phyloP scores from a whole-genome alignment of 2,329 filamentous ascomycete species.

The Stachybotrys chlorohalonatus region DNA sequence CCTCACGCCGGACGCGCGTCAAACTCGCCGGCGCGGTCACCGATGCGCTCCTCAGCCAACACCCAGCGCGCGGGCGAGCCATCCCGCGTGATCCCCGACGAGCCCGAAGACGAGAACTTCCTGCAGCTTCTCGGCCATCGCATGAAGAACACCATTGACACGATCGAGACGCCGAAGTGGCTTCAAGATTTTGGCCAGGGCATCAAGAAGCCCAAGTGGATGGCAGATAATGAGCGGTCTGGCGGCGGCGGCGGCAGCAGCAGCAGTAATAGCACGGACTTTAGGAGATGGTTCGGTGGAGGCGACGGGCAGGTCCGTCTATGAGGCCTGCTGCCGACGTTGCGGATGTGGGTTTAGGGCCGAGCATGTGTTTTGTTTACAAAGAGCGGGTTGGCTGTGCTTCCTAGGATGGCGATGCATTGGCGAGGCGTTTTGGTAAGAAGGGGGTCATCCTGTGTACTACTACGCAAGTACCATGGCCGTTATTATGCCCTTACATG shows the following conservation, averaged over 20 bases:
- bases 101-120: slow-evolving; percentile 70
- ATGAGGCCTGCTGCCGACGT: slow-evolving; percentile 4
- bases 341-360: background rate
- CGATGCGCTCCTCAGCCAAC: slow-evolving; percentile 23
- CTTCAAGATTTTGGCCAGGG: slow-evolving; percentile 59
- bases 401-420: background rate
- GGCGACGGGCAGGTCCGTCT: slow-evolving; percentile 25
- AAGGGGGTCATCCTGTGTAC: background rate
- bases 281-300: slow-evolving; percentile 51
- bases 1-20: slow-evolving; percentile 28
- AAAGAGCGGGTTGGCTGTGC: slow-evolving; percentile 4
- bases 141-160: slow-evolving; percentile 87
- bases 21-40: slow-evolving; percentile 28
- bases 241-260: slow-evolving; percentile 16
- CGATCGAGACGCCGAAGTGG: slow-evolving; percentile 74
- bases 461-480: background rate
- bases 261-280: slow-evolving; percentile 26
- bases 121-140: slow-evolving; percentile 77
- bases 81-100: slow-evolving; percentile 25
- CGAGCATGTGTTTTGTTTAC: slow-evolving; percentile 5
- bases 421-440: background rate
- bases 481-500: background rate
- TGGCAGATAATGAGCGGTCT: slow-evolving; percentile 50
- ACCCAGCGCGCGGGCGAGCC: slow-evolving; percentile 18
- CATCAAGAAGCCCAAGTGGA: slow-evolving; percentile 74